These are phyloP conservation scores for Diaporthe aspalathi DNA, from an alignment of 2,329 filamentous ascomycete genomes.

Conservation along the genomic window DNA sequence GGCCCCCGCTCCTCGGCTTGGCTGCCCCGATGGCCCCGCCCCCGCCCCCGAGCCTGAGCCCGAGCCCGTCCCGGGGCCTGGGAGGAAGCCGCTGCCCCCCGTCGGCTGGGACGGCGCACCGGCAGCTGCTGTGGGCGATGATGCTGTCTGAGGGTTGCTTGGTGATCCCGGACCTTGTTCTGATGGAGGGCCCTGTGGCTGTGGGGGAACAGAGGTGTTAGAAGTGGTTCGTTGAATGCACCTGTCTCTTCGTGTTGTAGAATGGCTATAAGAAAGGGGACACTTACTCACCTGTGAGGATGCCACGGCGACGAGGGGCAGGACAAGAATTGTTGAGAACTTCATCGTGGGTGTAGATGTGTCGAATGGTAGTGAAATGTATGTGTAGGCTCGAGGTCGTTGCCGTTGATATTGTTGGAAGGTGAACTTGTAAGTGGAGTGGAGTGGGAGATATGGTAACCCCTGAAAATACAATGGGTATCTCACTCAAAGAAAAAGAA, in stretches of 20 bases:
- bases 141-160: slow-evolving; percentile 17
- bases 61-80: slow-evolving; percentile 7
- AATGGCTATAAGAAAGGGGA: neutral
- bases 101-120: slow-evolving; percentile 15
- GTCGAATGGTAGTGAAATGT: neutral
- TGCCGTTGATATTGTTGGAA: neutral
- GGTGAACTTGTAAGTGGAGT: neutral
- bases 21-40: neutral
- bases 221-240: neutral
- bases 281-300: slow-evolving; percentile 21
- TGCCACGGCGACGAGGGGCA: slow-evolving; percentile 4
- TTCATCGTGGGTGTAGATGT: slow-evolving; percentile 11
- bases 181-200: slow-evolving; percentile 26
- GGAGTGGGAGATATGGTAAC: neutral
- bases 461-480: neutral
- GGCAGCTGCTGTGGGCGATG: neutral
- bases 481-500: slow-evolving; percentile 5
- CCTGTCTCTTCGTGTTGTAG: neutral
- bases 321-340: slow-evolving; percentile 14
- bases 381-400: neutral
- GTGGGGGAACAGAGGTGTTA: neutral
- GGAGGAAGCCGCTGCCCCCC: neutral
- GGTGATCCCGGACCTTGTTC: slow-evolving; percentile 25
- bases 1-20: neutral
- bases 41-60: neutral